phyloP scores from a whole-genome alignment of 1,284 basidiomycete species.

The Pholiota adiposa region DNA sequence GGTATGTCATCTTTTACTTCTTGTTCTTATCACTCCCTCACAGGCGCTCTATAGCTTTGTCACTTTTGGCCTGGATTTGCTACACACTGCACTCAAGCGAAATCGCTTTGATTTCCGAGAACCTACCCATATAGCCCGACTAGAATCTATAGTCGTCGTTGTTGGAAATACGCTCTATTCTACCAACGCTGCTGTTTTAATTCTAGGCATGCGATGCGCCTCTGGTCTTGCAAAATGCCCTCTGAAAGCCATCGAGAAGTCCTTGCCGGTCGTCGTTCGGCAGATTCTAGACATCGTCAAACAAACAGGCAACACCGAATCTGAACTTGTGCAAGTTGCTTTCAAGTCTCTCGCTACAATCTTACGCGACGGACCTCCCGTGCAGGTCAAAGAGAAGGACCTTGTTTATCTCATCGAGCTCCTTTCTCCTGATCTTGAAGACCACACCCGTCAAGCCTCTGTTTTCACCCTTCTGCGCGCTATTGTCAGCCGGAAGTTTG shows the following conservation, averaged over 20 bases:
- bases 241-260: constrained; percentile 76
- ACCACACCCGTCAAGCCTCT: constrained; percentile 84
- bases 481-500: constrained; percentile 88
- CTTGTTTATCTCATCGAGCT: constrained; percentile 87
- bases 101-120: constrained; percentile 89
- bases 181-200: constrained; percentile 78
- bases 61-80: constrained; percentile 90
- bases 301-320: constrained; percentile 86
- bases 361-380: constrained; percentile 82
- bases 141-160: constrained; percentile 86
- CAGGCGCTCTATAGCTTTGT: constrained; percentile 71
- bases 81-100: constrained; percentile 86
- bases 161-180: constrained; percentile 96
- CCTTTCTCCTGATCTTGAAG: constrained; percentile 92
- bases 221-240: constrained; percentile 88
- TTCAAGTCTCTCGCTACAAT: constrained; percentile 88
- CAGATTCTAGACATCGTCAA: constrained; percentile 90
- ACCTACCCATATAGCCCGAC: constrained; percentile 68
- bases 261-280: constrained; percentile 83
- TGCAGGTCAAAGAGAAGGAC: constrained; percentile 89
- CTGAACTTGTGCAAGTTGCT: constrained; percentile 88
- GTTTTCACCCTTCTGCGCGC: constrained; percentile 93
- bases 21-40: constrained; percentile 1
- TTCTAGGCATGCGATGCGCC: constrained; percentile 81
- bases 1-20: constrained; percentile 44